Evolutionary conservation across 331 rosid species (phyloP), one percentile per base, ranked within the genome.

Genomic region (Arachis monticola): DNA sequence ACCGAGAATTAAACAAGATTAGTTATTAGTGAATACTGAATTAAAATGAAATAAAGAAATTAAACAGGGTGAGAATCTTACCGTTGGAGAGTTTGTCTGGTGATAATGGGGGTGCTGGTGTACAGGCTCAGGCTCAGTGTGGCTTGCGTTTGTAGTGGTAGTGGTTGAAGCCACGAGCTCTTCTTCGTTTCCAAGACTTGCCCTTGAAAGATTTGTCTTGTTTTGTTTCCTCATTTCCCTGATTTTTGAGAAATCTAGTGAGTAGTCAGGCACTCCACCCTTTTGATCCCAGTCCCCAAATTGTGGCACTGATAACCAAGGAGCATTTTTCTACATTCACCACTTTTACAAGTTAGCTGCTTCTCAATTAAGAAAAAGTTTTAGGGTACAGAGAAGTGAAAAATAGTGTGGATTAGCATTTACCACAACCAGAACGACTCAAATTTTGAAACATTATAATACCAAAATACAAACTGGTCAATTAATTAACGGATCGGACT

Each of bases 231-330:
- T 90, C 82, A 76, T 86, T 86, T 95, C 99, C 82, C 99, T 85
- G 61, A 95, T 92, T 89, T 95, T 95, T 2, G 98, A 86, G 86
- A 95, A 95, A 88, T 95, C 98, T 64, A 92, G 51, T 0, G 98
- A 95, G 84, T 95, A 95, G 66, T 95, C 99, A 1, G 98, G 98
- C 64, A 95, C 30, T 76, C 77, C 93, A 4, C 97, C 99, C 86
- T 90, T 90, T 79, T 90, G 98, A 78, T 95, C 99, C 99, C 98
- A 95, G 69, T 90, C 98, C 56, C 99, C 99, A 76, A 92, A 95
- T 71, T 92, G 98, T 9, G 99, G 99, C 80, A 95, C 97, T 13
- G 99, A 92, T 84, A 95, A 68, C 99, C 99, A 92, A 12, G 98
- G 85, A 9, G 88, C 88, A 68, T 77, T 85, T 86, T 89, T 95